Base-by-base conservation (phyloP, 495 filamentous ascomycete genomes). In the Symbiotaphrina buchneri region DNA sequence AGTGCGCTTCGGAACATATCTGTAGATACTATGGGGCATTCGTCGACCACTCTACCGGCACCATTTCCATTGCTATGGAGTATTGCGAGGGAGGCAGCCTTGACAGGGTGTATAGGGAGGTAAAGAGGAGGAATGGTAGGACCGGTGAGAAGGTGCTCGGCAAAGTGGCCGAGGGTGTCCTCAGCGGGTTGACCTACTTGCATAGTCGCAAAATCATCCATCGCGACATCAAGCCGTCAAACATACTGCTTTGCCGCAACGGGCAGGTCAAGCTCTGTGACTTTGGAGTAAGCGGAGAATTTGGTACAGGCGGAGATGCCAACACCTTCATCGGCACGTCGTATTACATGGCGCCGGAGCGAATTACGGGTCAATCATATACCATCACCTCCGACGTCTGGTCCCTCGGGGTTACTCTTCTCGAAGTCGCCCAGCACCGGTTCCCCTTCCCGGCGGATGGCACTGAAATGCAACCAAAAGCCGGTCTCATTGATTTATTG, bases 241-340 rank as follows among this genome's bases (percentile, higher is more conserved):
- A 97, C 49, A 93, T 97, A 38, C 71, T 97, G 6, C 61, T 97
- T 11, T 91, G 82, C 46, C 76, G 83, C 25, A 71, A 79, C 41
- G 87, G 87, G 19, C 76, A 90, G 41, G 87, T 95, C 30, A 94
- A 94, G 54, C 70, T 97, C 6, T 97, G 87, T 55, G 87, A 97
- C 52, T 97, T 97, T 42, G 87, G 87, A 41, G 87, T 97, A 34
- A 84, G 75, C 32, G 87, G 87, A 36, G 90, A 95, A 54, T 93
- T 93, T 49, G 87, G 87, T 38, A 95, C 87, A 32, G 94, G 94
- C 48, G 87, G 87, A 19, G 90, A 94, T 46, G 87, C 87, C 37
- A 94, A 94, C 52, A 97, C 87, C 3, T 97, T 95, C 46, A 97
- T 97, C 47, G 87, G 87, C 16, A 97, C 87, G 21, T 90, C 80